Percentiles rank a stretch among this genome's conserved stretches.
Evolutionary conservation across 2,329 filamentous ascomycete species (phyloP).

Genomic region (Pseudogymnoascus sp.): DNA sequence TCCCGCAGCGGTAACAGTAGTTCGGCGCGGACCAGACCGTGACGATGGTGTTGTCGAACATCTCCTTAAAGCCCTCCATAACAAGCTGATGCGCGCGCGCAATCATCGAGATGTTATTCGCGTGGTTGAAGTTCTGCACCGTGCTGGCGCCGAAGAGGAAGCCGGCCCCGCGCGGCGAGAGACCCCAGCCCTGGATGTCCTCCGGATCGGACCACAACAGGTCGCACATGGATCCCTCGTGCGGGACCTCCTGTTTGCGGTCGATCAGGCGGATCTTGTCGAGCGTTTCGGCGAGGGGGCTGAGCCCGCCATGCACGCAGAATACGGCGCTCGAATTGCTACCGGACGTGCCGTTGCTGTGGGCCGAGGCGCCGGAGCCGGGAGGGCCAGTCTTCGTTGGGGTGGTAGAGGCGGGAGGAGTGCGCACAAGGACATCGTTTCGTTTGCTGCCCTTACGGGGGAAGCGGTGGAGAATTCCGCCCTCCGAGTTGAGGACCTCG

Average conservation of each 20-base stretch:
- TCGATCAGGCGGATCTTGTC: constrained; percentile 94
- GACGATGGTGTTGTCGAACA: constrained; percentile 93
- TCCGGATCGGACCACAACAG: constrained; percentile 96
- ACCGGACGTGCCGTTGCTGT: constrained; percentile 54
- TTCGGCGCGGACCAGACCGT: constrained; percentile 98
- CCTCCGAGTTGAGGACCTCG: constrained; percentile 81
- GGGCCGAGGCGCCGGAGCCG: constrained; percentile 69
- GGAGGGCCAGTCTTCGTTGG: constrained; percentile 60
- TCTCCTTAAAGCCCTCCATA: constrained; percentile 99
- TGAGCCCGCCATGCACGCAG: constrained; percentile 93
- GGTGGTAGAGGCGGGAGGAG: constrained; percentile 33
- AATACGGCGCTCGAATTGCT: constrained; percentile 80
- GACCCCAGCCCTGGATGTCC: constrained; percentile 93
- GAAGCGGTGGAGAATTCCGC: constrained; percentile 69
- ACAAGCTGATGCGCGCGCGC: constrained; percentile 94
- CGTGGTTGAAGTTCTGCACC: constrained; percentile 90
- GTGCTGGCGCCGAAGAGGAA: constrained; percentile 96
- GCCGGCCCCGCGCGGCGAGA: constrained; percentile 87
- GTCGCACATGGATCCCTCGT: constrained; percentile 98
- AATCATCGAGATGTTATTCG: constrained; percentile 85
- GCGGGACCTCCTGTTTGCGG: constrained; percentile 95
- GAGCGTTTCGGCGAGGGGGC: constrained; percentile 89
- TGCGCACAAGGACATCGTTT: constrained; percentile 28
- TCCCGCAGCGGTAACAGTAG: constrained; percentile 93
- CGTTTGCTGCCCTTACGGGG: constrained; percentile 38